Percentiles rank a stretch among this genome's conserved stretches.
Evolutionary conservation across 306 rosid genomes (phyloP).

Genomic region (Senna siamea): DNA sequence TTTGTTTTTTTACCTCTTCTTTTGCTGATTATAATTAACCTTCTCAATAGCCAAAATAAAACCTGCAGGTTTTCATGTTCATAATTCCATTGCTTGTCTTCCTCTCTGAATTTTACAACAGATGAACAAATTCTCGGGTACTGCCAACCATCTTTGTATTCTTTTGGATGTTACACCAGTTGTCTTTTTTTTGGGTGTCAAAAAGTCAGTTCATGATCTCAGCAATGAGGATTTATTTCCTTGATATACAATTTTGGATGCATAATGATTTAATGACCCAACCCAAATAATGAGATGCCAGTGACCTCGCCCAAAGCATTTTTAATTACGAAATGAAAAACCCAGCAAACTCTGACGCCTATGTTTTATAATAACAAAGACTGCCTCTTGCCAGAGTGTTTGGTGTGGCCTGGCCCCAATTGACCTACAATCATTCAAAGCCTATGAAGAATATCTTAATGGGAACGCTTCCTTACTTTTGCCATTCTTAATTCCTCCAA

Average conservation of each 20-base stretch:
- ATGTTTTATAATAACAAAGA: conserved; percentile 8
- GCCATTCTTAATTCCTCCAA: conserved; percentile 32
- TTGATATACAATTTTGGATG: conserved; percentile 20
- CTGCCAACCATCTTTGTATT: not conserved
- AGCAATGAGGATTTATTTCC: conserved; percentile 11
- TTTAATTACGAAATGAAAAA: not conserved
- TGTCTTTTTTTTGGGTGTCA: not conserved
- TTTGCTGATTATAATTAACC: not conserved
- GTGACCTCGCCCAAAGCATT: not conserved
- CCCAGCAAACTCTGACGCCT: not conserved
- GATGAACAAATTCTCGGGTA: not conserved
- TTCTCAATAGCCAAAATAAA: too few species aligned
- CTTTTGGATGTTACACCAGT: not conserved
- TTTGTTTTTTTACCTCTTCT: not conserved
- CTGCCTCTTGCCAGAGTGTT: conserved; percentile 31
- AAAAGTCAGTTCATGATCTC: not conserved
- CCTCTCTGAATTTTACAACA: not conserved
- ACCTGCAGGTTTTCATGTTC: too few species aligned
- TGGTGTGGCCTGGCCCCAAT: conserved; percentile 36
- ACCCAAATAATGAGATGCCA: conserved; percentile 31
- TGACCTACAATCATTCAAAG: conserved; percentile 46
- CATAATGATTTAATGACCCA: conserved; percentile 11
- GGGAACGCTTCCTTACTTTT: conserved; percentile 19
- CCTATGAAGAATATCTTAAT: conserved; percentile 28
- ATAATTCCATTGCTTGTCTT: not conserved